phyloP scores from a whole-genome alignment of 331 rosid species.

The Cucumis variabilis region DNA sequence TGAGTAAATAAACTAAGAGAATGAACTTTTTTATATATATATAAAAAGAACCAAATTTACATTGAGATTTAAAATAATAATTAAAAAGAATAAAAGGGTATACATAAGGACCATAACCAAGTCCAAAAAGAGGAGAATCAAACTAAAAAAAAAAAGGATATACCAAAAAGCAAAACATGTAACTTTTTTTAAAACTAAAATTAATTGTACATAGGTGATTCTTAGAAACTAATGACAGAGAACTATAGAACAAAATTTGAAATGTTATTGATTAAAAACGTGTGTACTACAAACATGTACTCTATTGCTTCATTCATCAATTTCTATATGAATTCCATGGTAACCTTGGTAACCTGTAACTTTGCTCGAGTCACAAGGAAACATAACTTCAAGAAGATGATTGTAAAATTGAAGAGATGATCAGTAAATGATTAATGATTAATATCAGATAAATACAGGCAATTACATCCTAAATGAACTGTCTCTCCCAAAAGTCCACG shows the following conservation, averaged over 20 bases:
- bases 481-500: slow-evolving; percentile 41
- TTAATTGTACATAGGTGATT: not conserved
- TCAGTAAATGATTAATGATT: slow-evolving; percentile 4
- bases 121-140: not conserved
- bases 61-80: not conserved
- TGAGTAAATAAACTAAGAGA: not conserved
- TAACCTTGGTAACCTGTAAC: slow-evolving; percentile 62
- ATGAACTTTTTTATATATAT: not conserved
- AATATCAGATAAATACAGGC: not conserved
- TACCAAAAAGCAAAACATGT: slow-evolving; percentile 24
- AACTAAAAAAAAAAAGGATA: not conserved
- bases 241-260: slow-evolving; percentile 18
- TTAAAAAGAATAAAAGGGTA: no score
- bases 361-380: slow-evolving; percentile 41
- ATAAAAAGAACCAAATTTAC: not conserved
- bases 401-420: slow-evolving; percentile 10
- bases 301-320: slow-evolving; percentile 64
- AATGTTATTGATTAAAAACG: slow-evolving; percentile 22
- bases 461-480: slow-evolving; percentile 46
- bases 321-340: slow-evolving; percentile 67
- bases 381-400: slow-evolving; percentile 18
- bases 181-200: not conserved
- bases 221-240: not conserved
- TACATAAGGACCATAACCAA: no score
- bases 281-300: slow-evolving; percentile 46